Percentiles rank a stretch among this genome's conserved stretches.
phyloP scores from a whole-genome alignment of 257 asterid genomes.

The Rehmannia glutinosa region DNA sequence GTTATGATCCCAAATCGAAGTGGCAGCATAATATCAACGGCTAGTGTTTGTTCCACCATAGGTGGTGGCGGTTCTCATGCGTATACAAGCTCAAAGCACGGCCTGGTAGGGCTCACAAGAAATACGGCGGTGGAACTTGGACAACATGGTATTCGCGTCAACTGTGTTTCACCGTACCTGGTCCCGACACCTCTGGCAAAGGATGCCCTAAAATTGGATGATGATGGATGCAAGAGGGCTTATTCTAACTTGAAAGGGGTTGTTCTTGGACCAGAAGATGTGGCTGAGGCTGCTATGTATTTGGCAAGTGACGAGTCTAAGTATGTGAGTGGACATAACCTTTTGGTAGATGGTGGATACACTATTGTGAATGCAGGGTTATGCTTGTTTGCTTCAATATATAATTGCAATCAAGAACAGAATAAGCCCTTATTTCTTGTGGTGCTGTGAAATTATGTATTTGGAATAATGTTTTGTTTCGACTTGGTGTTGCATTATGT shows the following conservation, averaged over 20 bases:
- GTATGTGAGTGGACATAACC: slow-evolving; percentile 33
- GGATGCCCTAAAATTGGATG: neutral
- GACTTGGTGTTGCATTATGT: too few species aligned
- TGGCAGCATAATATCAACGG: slow-evolving; percentile 32
- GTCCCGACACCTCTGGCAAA: slow-evolving; percentile 12
- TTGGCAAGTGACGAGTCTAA: slow-evolving; percentile 31
- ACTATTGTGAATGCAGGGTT: neutral
- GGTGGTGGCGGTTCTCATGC: slow-evolving; percentile 29
- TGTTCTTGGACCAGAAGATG: slow-evolving; percentile 3
- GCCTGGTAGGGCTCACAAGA: slow-evolving; percentile 29
- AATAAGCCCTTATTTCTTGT: too few species aligned
- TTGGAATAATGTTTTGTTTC: too few species aligned
- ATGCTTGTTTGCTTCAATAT: neutral
- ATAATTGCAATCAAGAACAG: too few species aligned
- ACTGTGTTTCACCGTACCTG: slow-evolving; percentile 29
- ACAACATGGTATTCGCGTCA: slow-evolving; percentile 26
- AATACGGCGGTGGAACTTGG: slow-evolving; percentile 33
- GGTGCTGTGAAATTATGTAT: too few species aligned
- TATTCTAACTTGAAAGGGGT: slow-evolving; percentile 13
- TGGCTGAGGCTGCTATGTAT: slow-evolving; percentile 24
- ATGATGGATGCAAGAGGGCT: neutral
- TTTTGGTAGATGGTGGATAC: slow-evolving; percentile 30
- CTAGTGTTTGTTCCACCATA: slow-evolving; percentile 10
- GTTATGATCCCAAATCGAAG: slow-evolving; percentile 30
- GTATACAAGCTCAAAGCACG: slow-evolving; percentile 31